Evolutionary conservation across 257 asterid species (phyloP), one percentile per base, ranked within the genome.

Genomic region (Thymus quinquecostatus): DNA sequence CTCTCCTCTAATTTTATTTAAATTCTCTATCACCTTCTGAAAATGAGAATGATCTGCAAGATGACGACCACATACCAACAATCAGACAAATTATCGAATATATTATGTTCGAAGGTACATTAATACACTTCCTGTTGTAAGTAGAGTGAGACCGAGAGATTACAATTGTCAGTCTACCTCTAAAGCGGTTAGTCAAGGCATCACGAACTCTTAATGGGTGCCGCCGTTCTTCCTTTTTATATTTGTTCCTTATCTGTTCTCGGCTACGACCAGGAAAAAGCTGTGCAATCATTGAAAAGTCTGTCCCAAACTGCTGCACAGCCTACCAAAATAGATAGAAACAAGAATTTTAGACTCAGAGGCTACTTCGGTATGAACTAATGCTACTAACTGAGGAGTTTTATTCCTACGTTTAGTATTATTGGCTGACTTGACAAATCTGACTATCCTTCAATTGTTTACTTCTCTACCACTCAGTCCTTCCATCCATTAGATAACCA

Each of bases 211-310:
- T 78, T 67, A 84, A 51, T 1, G 97, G 97, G 59, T 93, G 83
- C 79, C 84, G 82, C 59, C 80, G 79, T 84, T 93, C 97, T 87
- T 93, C 97, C 76, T 89, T 89, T 78, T 89, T 93, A 82, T 83
- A 91, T 75, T 93, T 93, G 70, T 81, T 75, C 82, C 85, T 89
- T 58, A 91, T 57, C 63, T 93, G 96, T 13, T 81, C 74, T 33
- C 92, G 91, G 43, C 87, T 83, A 65, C 88, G 89, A 13, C 77
- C 96, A 64, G 96, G 96, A 80, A 93, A 91, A 65, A 89, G 97
- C 67, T 87, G 94, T 60, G 84, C 89, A 82, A 92, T 89, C 96
- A 93, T 82, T 33, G 97, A 86, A 72, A 91, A 80, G 78, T 93
- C 96, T 11, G 96, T 82, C 74, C 98, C 98, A 84, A 91, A 88